phyloP scores from a whole-genome alignment of 345 rosid species.

The Leavenworthia alabamica region DNA sequence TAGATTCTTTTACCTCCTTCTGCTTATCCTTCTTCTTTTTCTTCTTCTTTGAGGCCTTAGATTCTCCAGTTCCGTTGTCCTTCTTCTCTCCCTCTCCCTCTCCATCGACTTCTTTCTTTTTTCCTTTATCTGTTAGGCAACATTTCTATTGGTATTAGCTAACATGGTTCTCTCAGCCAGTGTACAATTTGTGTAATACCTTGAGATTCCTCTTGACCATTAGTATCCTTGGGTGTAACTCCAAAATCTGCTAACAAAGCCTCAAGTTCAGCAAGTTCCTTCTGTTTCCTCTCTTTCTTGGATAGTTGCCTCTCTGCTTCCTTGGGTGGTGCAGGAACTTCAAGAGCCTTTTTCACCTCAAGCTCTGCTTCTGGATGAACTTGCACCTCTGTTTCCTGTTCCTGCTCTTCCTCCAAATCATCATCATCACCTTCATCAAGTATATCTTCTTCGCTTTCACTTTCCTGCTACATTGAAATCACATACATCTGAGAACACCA shows the following conservation, averaged over 20 bases:
- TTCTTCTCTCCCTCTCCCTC: slow-evolving; percentile 33
- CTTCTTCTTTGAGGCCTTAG: slow-evolving; percentile 34
- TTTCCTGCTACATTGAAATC: slow-evolving; percentile 43
- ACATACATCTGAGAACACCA: neutral
- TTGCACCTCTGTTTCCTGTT: slow-evolving; percentile 48
- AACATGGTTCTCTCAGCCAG: neutral
- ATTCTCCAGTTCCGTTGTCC: slow-evolving; percentile 23
- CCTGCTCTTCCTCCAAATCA: slow-evolving; percentile 68
- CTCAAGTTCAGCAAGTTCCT: slow-evolving; percentile 88
- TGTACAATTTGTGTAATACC: slow-evolving; percentile 30
- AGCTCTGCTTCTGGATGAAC: slow-evolving; percentile 43
- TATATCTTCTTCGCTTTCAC: slow-evolving; percentile 79
- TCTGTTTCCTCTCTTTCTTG: slow-evolving; percentile 80
- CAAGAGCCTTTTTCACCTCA: slow-evolving; percentile 42
- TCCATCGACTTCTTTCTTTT: slow-evolving; percentile 39
- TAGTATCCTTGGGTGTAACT: slow-evolving; percentile 39
- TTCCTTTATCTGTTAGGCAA: slow-evolving; percentile 31
- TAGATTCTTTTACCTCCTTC: slow-evolving; percentile 36
- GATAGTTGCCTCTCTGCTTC: slow-evolving; percentile 87
- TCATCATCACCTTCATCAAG: slow-evolving; percentile 74
- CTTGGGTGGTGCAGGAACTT: slow-evolving; percentile 45
- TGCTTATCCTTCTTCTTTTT: slow-evolving; percentile 32
- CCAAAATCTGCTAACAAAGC: slow-evolving; percentile 82
- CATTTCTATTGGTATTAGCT: neutral
- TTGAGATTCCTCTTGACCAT: slow-evolving; percentile 41